Conservation (phyloP, 129 eudicot species). For the Artemisia annua region DNA sequence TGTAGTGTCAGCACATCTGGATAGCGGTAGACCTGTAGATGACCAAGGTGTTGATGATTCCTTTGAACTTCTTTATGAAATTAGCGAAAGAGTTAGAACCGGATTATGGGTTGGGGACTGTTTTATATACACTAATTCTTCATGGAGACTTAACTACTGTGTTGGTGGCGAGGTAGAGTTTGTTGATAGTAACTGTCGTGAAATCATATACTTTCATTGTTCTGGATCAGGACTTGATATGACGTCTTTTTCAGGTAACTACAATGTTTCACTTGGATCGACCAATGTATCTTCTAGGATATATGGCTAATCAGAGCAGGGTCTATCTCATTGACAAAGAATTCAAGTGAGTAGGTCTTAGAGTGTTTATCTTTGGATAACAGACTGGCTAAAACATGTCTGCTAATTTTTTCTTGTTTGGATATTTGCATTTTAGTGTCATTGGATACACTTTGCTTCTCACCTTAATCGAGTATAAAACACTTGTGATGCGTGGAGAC, state of each 20-base stretch:
- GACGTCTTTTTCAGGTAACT: conserved; percentile 19
- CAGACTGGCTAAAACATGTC: neutral
- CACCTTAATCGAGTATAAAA: conserved; percentile 88
- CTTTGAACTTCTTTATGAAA: conserved; percentile 79
- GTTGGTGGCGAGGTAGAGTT: conserved; percentile 88
- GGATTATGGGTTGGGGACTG: conserved; percentile 98
- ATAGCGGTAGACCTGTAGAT: conserved; percentile 83
- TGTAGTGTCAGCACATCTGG: conserved; percentile 72
- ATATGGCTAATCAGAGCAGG: conserved; percentile 41
- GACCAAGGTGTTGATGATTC: conserved; percentile 91
- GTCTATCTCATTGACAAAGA: conserved; percentile 37
- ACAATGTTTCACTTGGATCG: conserved; percentile 37
- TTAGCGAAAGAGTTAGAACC: conserved; percentile 83
- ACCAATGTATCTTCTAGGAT: conserved; percentile 38
- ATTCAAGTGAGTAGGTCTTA: conserved; percentile 26
- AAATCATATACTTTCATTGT: neutral
- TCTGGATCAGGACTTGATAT: neutral
- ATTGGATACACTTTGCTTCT: conserved; percentile 84
- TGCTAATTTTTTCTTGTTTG: conserved; percentile 11
- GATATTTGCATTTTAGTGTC: conserved; percentile 49
- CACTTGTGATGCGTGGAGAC: conserved; percentile 97
- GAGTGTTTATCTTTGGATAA: neutral
- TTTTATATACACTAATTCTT: conserved; percentile 78
- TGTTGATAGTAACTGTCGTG: neutral
- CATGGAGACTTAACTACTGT: conserved; percentile 96